Base-by-base conservation (phyloP, 768 basidiomycete genomes). In the Lactarius akahatsu region DNA sequence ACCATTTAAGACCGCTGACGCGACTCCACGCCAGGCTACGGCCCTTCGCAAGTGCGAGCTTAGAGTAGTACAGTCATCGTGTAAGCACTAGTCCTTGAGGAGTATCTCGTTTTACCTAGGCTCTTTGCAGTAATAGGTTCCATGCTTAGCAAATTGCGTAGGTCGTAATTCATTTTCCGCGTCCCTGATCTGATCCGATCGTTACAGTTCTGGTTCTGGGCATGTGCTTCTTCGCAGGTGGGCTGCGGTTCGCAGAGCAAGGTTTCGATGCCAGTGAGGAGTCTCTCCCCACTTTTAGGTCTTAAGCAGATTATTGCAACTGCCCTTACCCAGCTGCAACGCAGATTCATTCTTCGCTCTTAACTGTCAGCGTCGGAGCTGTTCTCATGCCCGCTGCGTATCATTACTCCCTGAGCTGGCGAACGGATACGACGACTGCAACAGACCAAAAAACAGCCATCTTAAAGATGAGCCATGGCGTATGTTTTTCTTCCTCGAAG, bases 161-260 rank as follows among this genome's bases (percentile, higher is more conserved):
- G 40, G 85, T 75, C 3, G 18, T 56, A 23, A 20, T 18, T 16
- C 38, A 66, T 71, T 64, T 58, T 43, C 38, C 11, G 30, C 62
- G 55, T 64, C 64, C 47, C 43, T 45, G 59, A 32, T 41, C 61
- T 67, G 64, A 59, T 58, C 47, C 66, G 64, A 60, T 58, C 47
- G 23, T 23, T 43, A 26, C 54, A 92, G 91, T 95, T 1, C 84
- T 95, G 47, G 91, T 94, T 20, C 82, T 94, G 13, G 92, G 92
- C 20, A 85, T 94, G 76, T 91, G 90, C 71, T 91, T 93, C 77
- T 89, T 94, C 68, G 92, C 91, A 0, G 91, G 92, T 16, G 91
- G 91, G 0, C 72, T 87, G 68, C 82, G 84, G 16, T 93, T 88
- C 70, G 86, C 88, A 3, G 90, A 93, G 72, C 92, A 93, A 75